Evolutionary conservation across 768 basidiomycete genomes (phyloP).

Genomic region (Mycena alexandri): DNA sequence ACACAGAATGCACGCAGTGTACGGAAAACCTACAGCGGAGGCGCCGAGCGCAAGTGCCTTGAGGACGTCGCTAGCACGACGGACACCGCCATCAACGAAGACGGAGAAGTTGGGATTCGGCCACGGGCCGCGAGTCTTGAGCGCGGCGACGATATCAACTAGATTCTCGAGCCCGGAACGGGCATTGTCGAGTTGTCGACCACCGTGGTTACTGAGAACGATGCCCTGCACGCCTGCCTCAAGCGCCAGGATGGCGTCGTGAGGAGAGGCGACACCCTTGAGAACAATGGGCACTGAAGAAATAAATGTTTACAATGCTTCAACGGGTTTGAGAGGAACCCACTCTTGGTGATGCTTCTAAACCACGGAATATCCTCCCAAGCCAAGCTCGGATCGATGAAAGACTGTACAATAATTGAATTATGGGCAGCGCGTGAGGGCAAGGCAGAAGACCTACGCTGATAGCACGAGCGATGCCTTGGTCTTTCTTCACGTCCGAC

Average conservation of each 20-base stretch:
- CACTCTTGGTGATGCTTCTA: constrained; percentile 80
- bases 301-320: constrained; percentile 56
- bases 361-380: constrained; percentile 92
- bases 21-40: constrained; percentile 58
- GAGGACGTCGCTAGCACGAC: constrained; percentile 85
- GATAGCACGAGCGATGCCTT: constrained; percentile 95
- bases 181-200: constrained; percentile 68
- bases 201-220: constrained; percentile 72
- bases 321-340: constrained; percentile 20
- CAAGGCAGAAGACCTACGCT: constrained; percentile 62
- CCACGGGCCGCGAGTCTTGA: constrained; percentile 66
- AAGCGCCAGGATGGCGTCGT: constrained; percentile 52
- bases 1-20: constrained; percentile 46
- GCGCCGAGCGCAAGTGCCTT: constrained; percentile 87
- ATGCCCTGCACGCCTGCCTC: constrained; percentile 53
- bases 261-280: constrained; percentile 75
- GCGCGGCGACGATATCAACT: constrained; percentile 72
- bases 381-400: constrained; percentile 91
- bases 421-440: neutral
- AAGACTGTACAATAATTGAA: constrained; percentile 66
- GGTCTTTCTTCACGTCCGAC: constrained; percentile 78
- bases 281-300: constrained; percentile 73
- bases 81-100: constrained; percentile 82
- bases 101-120: constrained; percentile 78
- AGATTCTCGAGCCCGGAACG: constrained; percentile 80